phyloP scores from a whole-genome alignment of 2,329 filamentous ascomycete genomes.

The Cylindrodendrum hubeiense region DNA sequence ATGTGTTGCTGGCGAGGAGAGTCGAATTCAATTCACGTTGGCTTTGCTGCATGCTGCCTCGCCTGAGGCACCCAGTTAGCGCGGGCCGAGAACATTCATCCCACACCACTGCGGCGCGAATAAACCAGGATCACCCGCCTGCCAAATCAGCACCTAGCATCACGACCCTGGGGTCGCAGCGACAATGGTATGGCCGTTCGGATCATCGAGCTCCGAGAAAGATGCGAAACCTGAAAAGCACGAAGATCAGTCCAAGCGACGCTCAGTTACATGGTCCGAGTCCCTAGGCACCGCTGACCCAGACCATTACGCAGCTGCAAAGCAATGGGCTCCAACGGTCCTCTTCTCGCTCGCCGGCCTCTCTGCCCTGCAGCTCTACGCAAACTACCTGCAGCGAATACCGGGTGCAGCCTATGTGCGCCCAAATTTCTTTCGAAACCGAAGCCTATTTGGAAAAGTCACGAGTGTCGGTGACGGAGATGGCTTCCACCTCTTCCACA shows the following conservation, averaged over 20 bases:
- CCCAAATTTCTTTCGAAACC: slow-evolving; percentile 78
- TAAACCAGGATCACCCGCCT: slow-evolving; percentile 15
- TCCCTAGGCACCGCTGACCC: slow-evolving; percentile 47
- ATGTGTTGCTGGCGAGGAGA: background rate
- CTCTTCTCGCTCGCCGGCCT: slow-evolving; percentile 53
- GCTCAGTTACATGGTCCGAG: slow-evolving; percentile 54
- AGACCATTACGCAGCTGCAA: slow-evolving; percentile 50
- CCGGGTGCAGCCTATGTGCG: slow-evolving; percentile 82
- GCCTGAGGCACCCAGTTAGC: slow-evolving; percentile 44
- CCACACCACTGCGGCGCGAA: slow-evolving; percentile 4
- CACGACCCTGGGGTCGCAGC: slow-evolving; percentile 47
- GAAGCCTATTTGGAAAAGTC: slow-evolving; percentile 85
- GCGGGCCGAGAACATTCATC: slow-evolving; percentile 32
- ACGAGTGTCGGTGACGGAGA: slow-evolving; percentile 97
- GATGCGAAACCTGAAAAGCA: slow-evolving; percentile 32
- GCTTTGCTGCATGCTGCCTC: slow-evolving; percentile 12
- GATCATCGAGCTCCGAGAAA: slow-evolving; percentile 44
- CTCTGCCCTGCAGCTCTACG: slow-evolving; percentile 68
- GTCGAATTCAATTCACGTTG: background rate
- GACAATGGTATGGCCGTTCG: slow-evolving; percentile 58
- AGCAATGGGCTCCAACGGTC: slow-evolving; percentile 55
- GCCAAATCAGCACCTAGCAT: slow-evolving; percentile 30
- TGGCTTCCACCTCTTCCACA: slow-evolving; percentile 95
- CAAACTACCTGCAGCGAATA: slow-evolving; percentile 85
- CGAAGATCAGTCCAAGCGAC: slow-evolving; percentile 38